Conservation (phyloP, 139 green algal genomes). For the Raphidocelis subcapitata region DNA sequence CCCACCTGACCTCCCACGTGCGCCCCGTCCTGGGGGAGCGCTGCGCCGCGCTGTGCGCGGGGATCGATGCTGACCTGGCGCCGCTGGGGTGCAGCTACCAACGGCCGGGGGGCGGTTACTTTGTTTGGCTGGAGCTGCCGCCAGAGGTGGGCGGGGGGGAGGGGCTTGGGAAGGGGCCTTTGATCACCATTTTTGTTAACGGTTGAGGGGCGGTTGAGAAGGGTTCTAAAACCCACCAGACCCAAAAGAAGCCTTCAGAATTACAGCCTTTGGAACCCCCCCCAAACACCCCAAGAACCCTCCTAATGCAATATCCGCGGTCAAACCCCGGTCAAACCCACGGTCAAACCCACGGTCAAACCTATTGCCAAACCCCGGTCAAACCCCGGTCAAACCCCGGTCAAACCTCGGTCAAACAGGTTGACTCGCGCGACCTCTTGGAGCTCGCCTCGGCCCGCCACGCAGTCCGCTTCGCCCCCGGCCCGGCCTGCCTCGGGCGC, state of each 20-base stretch:
- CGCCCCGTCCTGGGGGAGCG: conserved; percentile 7
- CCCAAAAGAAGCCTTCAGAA: no score
- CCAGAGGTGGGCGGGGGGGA: conserved; percentile 7
- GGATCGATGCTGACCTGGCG: conserved; percentile 13
- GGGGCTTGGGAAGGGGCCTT: neutral
- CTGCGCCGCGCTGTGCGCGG: conserved; percentile 28
- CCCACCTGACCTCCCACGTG: conserved; percentile 27
- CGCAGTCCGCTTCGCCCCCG: conserved; percentile 31
- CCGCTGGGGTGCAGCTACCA: conserved; percentile 1
- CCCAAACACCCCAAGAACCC: no score
- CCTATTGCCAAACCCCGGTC: no score
- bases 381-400: no score
- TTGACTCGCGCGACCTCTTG: conserved; percentile 26
- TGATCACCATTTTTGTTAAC: no score
- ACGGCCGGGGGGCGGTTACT: conserved; percentile 34
- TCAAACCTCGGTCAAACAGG: no score
- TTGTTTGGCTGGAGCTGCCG: conserved; percentile 36
- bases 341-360: no score
- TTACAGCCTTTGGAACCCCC: no score
- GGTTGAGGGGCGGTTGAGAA: no score
- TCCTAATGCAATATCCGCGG: no score
- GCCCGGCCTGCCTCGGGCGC: conserved; percentile 21
- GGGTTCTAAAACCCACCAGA: no score
- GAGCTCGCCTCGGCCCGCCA: conserved; percentile 3
- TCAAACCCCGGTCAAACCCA: no score